Evolutionary conservation across 441 rosid genomes (phyloP).

Genomic region (Eruca vesicaria): DNA sequence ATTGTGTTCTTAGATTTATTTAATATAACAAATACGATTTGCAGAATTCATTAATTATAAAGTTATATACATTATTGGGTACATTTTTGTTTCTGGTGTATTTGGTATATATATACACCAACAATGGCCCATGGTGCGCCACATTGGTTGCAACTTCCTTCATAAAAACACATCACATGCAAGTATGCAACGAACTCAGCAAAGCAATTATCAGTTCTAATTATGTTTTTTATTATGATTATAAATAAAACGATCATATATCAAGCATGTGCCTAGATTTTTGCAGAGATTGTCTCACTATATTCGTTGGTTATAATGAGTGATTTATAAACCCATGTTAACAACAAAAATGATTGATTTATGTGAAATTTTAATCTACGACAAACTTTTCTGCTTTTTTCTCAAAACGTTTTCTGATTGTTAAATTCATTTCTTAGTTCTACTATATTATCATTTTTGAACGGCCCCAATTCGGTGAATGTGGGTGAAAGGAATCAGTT

Average conservation of each 20-base stretch:
- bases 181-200: slow-evolving; percentile 28
- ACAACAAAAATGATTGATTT: background rate
- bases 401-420: background rate
- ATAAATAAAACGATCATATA: slow-evolving; percentile 1
- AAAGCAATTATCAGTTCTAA: slow-evolving; percentile 17
- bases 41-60: background rate
- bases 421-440: background rate
- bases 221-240: slow-evolving; percentile 1
- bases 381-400: background rate
- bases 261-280: slow-evolving; percentile 23
- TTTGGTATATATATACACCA: slow-evolving; percentile 2
- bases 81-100: background rate
- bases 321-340: background rate
- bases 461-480: background rate
- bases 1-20: slow-evolving; percentile 1
- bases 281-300: slow-evolving; percentile 16
- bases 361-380: background rate
- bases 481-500: slow-evolving; percentile 4
- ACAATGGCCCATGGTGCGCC: slow-evolving; percentile 20
- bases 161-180: slow-evolving; percentile 27
- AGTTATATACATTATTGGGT: background rate
- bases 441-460: background rate
- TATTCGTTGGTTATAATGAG: slow-evolving; percentile 3
- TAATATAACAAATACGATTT: background rate
- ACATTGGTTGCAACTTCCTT: slow-evolving; percentile 17